Conservation (phyloP, 257 asterid genomes). For the Solanum pimpinellifolium region DNA sequence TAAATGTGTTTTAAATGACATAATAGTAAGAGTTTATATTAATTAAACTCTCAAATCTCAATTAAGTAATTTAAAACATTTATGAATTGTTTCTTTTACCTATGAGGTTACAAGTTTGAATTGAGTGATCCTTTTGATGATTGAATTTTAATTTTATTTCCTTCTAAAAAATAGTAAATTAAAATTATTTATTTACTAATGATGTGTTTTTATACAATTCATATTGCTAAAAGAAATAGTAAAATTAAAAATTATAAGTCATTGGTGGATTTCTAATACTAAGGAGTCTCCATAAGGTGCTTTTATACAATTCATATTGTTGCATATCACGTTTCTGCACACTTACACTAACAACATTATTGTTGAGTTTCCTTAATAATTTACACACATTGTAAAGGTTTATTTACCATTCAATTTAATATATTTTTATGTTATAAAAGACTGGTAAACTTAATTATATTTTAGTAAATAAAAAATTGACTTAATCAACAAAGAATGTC, state of each 20-base stretch:
- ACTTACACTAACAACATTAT: not conserved
- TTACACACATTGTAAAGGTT: not conserved
- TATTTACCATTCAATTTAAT: not conserved
- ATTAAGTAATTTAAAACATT: not conserved
- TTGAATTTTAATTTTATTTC: not conserved
- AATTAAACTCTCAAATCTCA: not conserved
- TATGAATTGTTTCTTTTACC: not conserved
- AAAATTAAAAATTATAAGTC: not conserved
- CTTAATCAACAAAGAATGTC: not conserved
- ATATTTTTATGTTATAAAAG: too few relatives aligned
- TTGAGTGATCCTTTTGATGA: not conserved
- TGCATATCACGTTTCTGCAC: not conserved
- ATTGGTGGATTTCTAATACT: not conserved
- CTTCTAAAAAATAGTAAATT: not conserved
- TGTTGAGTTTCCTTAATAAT: not conserved
- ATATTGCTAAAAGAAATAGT: too few relatives aligned
- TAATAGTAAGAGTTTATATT: not conserved
- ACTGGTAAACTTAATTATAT: not conserved
- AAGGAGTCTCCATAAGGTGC: not conserved
- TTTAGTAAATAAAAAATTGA: too few relatives aligned
- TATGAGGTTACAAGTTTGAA: not conserved
- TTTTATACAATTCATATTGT: not conserved
- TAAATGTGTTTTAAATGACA: too few relatives aligned
- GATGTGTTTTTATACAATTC: not conserved
- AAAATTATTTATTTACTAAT: too few relatives aligned